Conservation (phyloP, 345 rosid species). For the Euphorbia tirucalli region DNA sequence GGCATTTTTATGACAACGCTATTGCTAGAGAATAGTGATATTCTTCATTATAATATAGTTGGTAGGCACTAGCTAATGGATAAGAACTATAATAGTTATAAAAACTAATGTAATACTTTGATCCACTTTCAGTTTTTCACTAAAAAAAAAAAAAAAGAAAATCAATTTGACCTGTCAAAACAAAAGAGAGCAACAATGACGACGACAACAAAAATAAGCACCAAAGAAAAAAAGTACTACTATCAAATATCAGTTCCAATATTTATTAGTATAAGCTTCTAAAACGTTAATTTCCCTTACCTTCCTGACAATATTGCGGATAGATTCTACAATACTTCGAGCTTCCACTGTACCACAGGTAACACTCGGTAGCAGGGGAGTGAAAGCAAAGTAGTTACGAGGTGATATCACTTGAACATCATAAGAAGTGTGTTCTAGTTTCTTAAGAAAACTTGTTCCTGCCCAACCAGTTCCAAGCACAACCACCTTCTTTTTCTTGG, state of each 20-base stretch:
- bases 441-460: slow-evolving; percentile 85
- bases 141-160: too few relatives aligned
- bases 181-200: neutral
- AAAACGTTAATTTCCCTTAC: slow-evolving; percentile 28
- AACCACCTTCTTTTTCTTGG: slow-evolving; percentile 83
- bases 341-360: slow-evolving; percentile 97
- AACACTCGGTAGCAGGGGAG: slow-evolving; percentile 95
- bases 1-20: neutral
- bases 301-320: slow-evolving; percentile 84
- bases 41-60: neutral
- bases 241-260: neutral
- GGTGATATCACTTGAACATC: slow-evolving; percentile 93
- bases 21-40: neutral
- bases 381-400: slow-evolving; percentile 95
- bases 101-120: neutral
- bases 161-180: neutral
- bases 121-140: neutral
- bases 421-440: slow-evolving; percentile 53
- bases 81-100: neutral
- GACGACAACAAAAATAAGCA: neutral
- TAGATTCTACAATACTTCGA: slow-evolving; percentile 92
- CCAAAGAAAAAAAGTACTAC: neutral
- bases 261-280: neutral
- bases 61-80: neutral
- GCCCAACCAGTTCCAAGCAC: slow-evolving; percentile 99